Conservation (phyloP, 179 eudicot species). For the Sideroxylon spinosum region DNA sequence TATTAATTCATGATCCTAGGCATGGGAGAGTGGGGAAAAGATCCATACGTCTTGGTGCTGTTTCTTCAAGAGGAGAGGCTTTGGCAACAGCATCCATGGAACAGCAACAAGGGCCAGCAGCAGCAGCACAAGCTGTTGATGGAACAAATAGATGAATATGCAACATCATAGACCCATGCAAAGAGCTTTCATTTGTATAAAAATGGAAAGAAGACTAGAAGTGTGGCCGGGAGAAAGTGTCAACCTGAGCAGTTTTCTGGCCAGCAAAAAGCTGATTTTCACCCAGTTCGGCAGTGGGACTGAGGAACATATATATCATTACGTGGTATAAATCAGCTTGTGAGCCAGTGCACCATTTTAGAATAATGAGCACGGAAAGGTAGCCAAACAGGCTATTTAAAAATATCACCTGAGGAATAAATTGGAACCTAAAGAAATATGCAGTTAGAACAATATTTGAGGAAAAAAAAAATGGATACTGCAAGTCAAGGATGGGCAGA, state of each 20-base stretch:
- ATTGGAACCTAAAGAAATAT: constrained; percentile 57
- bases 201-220: background rate
- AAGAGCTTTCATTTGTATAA: background rate
- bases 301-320: constrained; percentile 90
- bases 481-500: background rate
- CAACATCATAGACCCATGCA: background rate
- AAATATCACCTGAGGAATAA: constrained; percentile 81
- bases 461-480: constrained; percentile 10
- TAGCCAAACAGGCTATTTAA: constrained; percentile 78
- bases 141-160: constrained; percentile 14
- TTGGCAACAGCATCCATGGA: constrained; percentile 92
- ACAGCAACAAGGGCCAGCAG: constrained; percentile 68
- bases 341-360: constrained; percentile 88
- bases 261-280: constrained; percentile 81
- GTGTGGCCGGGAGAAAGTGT: background rate
- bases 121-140: constrained; percentile 54
- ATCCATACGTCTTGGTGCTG: constrained; percentile 61
- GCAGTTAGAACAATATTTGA: no score
- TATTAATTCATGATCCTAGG: background rate
- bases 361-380: constrained; percentile 70
- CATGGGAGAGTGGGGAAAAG: background rate
- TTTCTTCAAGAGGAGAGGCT: constrained; percentile 73
- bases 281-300: constrained; percentile 80
- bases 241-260: constrained; percentile 69
- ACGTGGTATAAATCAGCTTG: constrained; percentile 84